These are phyloP conservation scores for Penicillium paneum DNA, from an alignment of 2,329 filamentous ascomycete species.

Conservation along the genomic window DNA sequence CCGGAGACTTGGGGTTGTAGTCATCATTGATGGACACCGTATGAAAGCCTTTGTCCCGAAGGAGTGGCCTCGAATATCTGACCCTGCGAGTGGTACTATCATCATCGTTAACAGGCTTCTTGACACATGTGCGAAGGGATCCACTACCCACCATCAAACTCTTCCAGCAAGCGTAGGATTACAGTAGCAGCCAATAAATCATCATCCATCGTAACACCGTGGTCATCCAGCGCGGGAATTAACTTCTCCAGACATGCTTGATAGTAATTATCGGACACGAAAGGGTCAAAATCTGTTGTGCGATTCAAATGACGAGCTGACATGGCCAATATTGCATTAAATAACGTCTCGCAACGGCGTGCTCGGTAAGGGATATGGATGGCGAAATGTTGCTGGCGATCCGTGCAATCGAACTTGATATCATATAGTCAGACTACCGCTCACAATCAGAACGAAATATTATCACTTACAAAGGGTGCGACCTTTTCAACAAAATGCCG, in stretches of 20 bases:
- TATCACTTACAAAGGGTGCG: slow-evolving; percentile 16
- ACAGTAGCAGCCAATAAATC: slow-evolving; percentile 42
- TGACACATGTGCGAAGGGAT: neutral
- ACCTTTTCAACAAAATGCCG: slow-evolving; percentile 22
- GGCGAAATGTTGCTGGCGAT: slow-evolving; percentile 26
- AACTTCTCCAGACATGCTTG: slow-evolving; percentile 41
- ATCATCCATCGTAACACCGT: slow-evolving; percentile 40
- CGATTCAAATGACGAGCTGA: slow-evolving; percentile 44
- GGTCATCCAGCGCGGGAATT: slow-evolving; percentile 41
- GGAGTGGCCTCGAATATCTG: slow-evolving; percentile 23
- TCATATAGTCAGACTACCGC: neutral
- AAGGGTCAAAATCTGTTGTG: slow-evolving; percentile 39
- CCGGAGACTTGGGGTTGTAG: slow-evolving; percentile 26
- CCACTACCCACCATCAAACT: slow-evolving; percentile 37
- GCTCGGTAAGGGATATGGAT: slow-evolving; percentile 25
- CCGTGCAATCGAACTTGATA: slow-evolving; percentile 26
- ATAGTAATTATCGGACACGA: slow-evolving; percentile 43
- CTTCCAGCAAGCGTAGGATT: slow-evolving; percentile 41
- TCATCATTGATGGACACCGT: slow-evolving; percentile 21
- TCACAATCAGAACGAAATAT: neutral
- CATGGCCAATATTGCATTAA: slow-evolving; percentile 44
- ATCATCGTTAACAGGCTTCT: slow-evolving; percentile 5
- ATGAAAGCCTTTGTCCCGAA: slow-evolving; percentile 25
- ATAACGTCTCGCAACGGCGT: slow-evolving; percentile 29
- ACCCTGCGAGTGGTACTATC: slow-evolving; percentile 22